These are phyloP conservation scores for Neocallimastix lanati DNA, from an alignment of 192 early-diverging fungal genomes.

Conservation along the genomic window DNA sequence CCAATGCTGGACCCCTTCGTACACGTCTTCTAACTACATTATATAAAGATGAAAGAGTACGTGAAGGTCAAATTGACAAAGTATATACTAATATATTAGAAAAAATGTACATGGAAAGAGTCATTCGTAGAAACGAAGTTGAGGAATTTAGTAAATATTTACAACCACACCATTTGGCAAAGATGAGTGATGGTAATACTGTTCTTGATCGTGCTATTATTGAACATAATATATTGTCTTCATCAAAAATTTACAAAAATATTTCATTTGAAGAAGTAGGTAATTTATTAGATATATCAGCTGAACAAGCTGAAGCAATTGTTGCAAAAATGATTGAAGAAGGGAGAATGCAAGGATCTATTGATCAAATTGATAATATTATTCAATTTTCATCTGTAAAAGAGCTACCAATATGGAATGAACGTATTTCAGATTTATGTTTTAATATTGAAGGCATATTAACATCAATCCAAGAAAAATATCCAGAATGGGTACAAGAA, in stretches of 20 bases:
- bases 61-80: conserved; percentile 31
- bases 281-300: conserved; percentile 46
- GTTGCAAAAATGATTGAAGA: conserved; percentile 83
- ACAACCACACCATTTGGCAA: conserved; percentile 58
- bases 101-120: conserved; percentile 85
- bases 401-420: conserved; percentile 16
- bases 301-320: conserved; percentile 66
- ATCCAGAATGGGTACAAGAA: neutral
- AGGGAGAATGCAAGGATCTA: conserved; percentile 64
- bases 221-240: conserved; percentile 79
- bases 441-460: conserved; percentile 16
- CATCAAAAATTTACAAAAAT: conserved; percentile 80
- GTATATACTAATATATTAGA: conserved; percentile 47
- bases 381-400: conserved; percentile 43
- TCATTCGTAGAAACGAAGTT: conserved; percentile 59
- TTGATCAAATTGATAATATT: conserved; percentile 78
- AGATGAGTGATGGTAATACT: conserved; percentile 50
- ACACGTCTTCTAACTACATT: conserved; percentile 70
- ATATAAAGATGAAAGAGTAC: conserved; percentile 78
- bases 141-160: conserved; percentile 55
- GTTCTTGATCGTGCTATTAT: conserved; percentile 82
- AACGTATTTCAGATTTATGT: conserved; percentile 22
- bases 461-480: neutral
- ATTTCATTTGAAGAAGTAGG: conserved; percentile 79
- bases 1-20: conserved; percentile 75